A percentile compares a stretch with the other conserved stretches of the same genome.
Conservation (phyloP, 2,329 filamentous ascomycete genomes). For the Pseudogymnoascus sp. region DNA sequence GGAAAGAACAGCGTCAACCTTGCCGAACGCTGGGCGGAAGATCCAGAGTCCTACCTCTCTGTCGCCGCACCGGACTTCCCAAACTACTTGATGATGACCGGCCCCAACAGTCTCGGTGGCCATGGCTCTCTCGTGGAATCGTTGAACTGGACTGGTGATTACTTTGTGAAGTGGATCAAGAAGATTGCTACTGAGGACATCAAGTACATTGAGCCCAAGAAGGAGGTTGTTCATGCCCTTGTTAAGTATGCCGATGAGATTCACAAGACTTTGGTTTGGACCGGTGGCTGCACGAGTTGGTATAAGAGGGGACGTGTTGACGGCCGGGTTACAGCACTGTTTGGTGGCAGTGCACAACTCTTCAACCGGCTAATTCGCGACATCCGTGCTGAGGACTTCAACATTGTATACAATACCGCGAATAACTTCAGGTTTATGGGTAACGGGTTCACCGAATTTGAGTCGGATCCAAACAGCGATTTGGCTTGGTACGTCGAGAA, state of each 20-base stretch:
- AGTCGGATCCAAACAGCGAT: conserved; percentile 23
- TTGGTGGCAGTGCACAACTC: conserved; percentile 36
- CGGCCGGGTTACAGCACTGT: conserved; percentile 40
- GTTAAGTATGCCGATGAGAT: conserved; percentile 37
- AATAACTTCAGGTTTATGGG: conserved; percentile 44
- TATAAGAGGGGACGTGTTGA: conserved; percentile 41
- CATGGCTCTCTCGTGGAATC: conserved; percentile 25
- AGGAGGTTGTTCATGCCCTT: conserved; percentile 31
- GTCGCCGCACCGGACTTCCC: conserved; percentile 14
- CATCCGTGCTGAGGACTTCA: conserved; percentile 42
- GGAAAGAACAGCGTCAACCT: conserved; percentile 18
- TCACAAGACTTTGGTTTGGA: conserved; percentile 37
- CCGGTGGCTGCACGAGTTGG: conserved; percentile 38
- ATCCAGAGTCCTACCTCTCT: conserved; percentile 22
- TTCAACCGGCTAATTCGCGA: conserved; percentile 32
- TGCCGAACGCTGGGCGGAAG: conserved; percentile 18
- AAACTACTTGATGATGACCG: conserved; percentile 22
- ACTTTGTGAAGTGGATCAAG: conserved; percentile 28
- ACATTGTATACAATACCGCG: conserved; percentile 37
- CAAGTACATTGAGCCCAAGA: conserved; percentile 30
- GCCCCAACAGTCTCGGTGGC: conserved; percentile 23
- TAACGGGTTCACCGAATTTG: conserved; percentile 36
- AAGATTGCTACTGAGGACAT: conserved; percentile 32
- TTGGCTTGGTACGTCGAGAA: conserved; percentile 24
- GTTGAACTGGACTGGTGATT: conserved; percentile 30